Conservation (phyloP, 1,284 basidiomycete genomes). For the Cutaneotrichosporon daszewskae region DNA sequence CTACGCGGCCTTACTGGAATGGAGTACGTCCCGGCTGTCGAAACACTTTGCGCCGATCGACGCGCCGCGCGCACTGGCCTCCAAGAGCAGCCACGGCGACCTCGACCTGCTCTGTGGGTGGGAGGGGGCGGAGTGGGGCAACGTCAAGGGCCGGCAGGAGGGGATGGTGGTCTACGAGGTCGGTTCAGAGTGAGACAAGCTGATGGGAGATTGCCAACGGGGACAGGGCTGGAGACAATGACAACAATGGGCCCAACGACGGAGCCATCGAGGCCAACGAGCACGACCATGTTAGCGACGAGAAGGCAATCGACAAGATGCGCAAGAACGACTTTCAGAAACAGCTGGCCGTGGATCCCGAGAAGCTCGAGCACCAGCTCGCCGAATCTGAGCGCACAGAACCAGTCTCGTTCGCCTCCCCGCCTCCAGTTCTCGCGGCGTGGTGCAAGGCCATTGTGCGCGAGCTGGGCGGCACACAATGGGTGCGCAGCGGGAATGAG, state of each 20-base stretch:
- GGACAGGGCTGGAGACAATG: neutral
- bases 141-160: conserved; percentile 1
- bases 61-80: conserved; percentile 4
- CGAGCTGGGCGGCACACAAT: conserved; percentile 7
- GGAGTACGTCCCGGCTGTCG: too few relatives aligned
- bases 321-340: neutral
- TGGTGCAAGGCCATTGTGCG: conserved; percentile 14
- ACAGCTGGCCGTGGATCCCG: too few relatives aligned
- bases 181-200: too few relatives aligned
- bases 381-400: neutral
- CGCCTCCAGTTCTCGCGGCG: neutral
- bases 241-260: neutral
- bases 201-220: neutral
- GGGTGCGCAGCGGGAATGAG: conserved; percentile 4
- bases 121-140: conserved; percentile 8
- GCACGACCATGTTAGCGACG: neutral
- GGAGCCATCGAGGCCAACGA: neutral
- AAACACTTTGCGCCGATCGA: conserved; percentile 8
- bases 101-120: conserved; percentile 30
- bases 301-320: neutral
- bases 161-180: neutral
- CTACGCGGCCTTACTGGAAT: too few relatives aligned
- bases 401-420: neutral
- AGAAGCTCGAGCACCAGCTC: neutral
- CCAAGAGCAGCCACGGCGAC: conserved; percentile 35